Conservation (phyloP, 495 filamentous ascomycete species). For the Podospora pseudopauciseta region DNA sequence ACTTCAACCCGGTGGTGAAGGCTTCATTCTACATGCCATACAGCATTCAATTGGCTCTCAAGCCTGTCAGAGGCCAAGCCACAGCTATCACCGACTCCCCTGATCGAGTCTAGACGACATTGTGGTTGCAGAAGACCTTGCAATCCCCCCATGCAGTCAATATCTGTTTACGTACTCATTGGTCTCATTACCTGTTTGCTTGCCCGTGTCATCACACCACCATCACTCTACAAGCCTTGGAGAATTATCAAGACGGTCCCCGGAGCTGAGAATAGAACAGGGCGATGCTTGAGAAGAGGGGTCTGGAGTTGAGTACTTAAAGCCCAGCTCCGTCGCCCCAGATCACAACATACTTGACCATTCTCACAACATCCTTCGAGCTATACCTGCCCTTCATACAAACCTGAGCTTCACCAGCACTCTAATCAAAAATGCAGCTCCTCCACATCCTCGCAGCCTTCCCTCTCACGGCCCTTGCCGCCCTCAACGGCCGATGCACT, state of each 20-base stretch:
- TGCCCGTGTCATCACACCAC: no score
- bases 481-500: conserved; percentile 17
- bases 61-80: neutral
- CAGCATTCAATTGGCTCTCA: neutral
- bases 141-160: neutral
- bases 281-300: no score
- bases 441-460: neutral
- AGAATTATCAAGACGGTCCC: no score
- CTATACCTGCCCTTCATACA: no score
- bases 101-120: neutral
- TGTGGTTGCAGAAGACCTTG: neutral
- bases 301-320: neutral
- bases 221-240: no score
- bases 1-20: neutral
- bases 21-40: neutral
- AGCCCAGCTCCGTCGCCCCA: neutral
- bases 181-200: neutral
- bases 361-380: neutral
- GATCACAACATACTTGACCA: neutral
- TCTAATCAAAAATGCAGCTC: neutral
- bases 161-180: neutral
- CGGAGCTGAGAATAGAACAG: no score
- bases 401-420: no score
- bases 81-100: neutral
- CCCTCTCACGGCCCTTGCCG: conserved; percentile 4